phyloP scores from a whole-genome alignment of 352 stramenopile species.

The Sclerospora graminicola region DNA sequence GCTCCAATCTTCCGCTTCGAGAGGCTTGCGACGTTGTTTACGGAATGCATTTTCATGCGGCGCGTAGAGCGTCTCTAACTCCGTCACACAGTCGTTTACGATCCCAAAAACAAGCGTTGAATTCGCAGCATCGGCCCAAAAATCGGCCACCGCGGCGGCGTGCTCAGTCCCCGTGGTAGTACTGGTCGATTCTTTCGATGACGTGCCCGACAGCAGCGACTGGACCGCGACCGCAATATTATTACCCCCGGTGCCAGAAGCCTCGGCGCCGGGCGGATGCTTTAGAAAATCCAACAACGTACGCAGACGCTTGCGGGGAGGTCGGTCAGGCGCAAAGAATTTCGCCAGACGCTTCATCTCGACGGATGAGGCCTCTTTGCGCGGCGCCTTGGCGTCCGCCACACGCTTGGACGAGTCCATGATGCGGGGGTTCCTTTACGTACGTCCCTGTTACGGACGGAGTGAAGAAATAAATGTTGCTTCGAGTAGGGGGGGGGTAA shows the following conservation, averaged over 20 bases:
- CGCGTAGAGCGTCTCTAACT: conserved; percentile 77
- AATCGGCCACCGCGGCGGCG: conserved; percentile 42
- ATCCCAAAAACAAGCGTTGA: conserved; percentile 64
- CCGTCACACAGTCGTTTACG: conserved; percentile 69
- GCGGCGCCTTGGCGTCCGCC: conserved; percentile 25
- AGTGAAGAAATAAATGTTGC: no score
- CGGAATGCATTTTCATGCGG: conserved; percentile 76
- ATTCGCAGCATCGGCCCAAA: conserved; percentile 69
- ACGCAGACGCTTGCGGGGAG: conserved; percentile 73
- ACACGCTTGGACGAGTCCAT: conserved; percentile 37
- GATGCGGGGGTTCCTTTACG: background rate
- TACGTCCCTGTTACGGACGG: no score
- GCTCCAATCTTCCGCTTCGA: conserved; percentile 83
- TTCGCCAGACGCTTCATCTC: conserved; percentile 79
- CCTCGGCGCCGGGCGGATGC: conserved; percentile 24
- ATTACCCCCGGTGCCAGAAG: conserved; percentile 26
- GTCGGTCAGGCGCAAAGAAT: conserved; percentile 77
- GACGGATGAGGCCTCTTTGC: conserved; percentile 22
- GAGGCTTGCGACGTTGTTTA: conserved; percentile 66
- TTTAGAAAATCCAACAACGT: conserved; percentile 82
- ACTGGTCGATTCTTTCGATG: conserved; percentile 30
- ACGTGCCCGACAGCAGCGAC: conserved; percentile 36
- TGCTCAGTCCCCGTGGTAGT: conserved; percentile 29
- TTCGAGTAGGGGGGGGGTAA: no score
- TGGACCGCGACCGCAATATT: conserved; percentile 65